phyloP scores from a whole-genome alignment of 164 flowering plant genomes.

The Magnolia officinalis region DNA sequence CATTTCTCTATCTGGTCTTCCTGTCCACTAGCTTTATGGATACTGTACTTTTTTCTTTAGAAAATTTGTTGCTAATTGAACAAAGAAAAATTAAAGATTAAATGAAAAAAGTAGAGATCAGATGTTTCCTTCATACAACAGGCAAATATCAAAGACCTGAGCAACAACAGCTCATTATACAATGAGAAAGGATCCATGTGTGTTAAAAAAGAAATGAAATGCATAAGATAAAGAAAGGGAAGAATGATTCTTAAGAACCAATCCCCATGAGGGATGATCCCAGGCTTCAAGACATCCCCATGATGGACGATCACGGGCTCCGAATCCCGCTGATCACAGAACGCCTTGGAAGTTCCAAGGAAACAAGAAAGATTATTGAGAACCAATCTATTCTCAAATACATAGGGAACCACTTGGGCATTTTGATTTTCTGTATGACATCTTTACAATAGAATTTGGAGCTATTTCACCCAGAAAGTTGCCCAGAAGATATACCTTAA shows the following conservation, averaged over 20 bases:
- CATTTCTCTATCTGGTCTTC: not conserved
- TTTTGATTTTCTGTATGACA: not conserved
- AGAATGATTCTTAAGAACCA: not conserved
- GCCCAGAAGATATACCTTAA: conserved; percentile 57
- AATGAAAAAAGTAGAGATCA: not conserved
- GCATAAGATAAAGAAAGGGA: not conserved
- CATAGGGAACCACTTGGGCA: not conserved
- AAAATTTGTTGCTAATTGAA: no score
- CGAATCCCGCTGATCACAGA: no score
- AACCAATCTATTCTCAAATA: not conserved
- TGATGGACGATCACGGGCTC: no score
- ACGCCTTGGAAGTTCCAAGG: no score
- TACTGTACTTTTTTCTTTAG: not conserved
- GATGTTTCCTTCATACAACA: not conserved
- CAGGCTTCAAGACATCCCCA: no score
- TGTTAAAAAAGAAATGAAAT: not conserved
- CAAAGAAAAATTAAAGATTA: not conserved
- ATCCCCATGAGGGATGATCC: no score
- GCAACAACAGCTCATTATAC: not conserved
- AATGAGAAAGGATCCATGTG: not conserved
- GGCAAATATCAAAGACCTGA: not conserved
- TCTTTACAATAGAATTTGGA: not conserved
- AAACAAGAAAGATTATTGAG: not conserved
- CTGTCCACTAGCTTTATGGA: not conserved
- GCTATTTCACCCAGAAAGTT: not conserved